Conservation (phyloP, 2,329 filamentous ascomycete genomes). For the Grosmannia clavigera region DNA sequence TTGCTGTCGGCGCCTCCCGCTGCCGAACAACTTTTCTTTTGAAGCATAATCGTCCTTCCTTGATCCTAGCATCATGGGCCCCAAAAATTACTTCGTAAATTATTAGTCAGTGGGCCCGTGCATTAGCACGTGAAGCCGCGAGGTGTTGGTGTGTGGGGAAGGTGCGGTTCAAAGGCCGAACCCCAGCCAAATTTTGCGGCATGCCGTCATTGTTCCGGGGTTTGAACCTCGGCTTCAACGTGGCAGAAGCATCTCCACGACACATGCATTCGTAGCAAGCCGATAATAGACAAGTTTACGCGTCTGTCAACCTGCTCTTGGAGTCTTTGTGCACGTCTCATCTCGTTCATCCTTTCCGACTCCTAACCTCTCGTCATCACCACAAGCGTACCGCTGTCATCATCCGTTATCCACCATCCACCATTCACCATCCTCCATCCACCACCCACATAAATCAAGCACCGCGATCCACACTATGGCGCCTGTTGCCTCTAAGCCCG, state of each 20-base stretch:
- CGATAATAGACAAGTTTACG: neutral
- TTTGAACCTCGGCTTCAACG: neutral
- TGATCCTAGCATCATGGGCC: too few species aligned
- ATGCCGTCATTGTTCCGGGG: neutral
- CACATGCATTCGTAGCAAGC: neutral
- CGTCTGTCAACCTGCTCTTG: neutral
- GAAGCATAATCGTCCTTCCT: too few species aligned
- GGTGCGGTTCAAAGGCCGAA: neutral
- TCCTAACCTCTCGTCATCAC: neutral
- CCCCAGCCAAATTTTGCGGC: neutral
- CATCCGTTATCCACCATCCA: too few species aligned
- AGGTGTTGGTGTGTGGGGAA: neutral
- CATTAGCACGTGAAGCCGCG: too few species aligned
- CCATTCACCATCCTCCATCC: too few species aligned
- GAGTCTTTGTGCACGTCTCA: neutral
- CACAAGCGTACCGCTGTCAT: too few species aligned
- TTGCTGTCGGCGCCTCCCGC: too few species aligned
- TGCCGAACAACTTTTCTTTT: too few species aligned
- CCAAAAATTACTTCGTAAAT: too few species aligned
- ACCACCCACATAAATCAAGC: too few species aligned
- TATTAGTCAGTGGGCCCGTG: too few species aligned
- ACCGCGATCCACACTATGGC: conserved; percentile 6
- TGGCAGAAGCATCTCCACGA: neutral
- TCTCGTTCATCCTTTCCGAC: neutral
- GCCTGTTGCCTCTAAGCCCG: conserved; percentile 10